Percentiles rank a stretch among this genome's conserved stretches.
These are phyloP conservation scores for Fusarium sp. DNA, from an alignment of 2,329 filamentous ascomycete species.

Conservation along the genomic window DNA sequence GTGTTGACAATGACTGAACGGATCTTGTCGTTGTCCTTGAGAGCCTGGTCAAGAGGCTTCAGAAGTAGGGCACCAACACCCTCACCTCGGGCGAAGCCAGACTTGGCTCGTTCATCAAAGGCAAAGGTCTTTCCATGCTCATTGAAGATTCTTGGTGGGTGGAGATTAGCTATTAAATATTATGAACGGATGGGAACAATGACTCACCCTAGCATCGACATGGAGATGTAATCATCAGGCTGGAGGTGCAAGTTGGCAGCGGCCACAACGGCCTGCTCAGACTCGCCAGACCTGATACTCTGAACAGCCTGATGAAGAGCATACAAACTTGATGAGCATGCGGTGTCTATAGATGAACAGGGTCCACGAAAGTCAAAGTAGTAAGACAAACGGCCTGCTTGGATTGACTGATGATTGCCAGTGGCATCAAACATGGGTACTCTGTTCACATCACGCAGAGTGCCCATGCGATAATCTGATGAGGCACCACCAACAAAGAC, in stretches of 20 bases:
- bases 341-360: conserved; percentile 51
- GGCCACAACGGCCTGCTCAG: conserved; percentile 56
- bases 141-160: conserved; percentile 14
- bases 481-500: conserved; percentile 62
- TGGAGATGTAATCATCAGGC: conserved; percentile 41
- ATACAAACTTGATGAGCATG: conserved; percentile 49
- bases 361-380: conserved; percentile 51
- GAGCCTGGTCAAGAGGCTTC: conserved; percentile 26
- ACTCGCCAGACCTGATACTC: conserved; percentile 43
- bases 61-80: conserved; percentile 29
- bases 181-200: background rate
- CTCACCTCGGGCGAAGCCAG: conserved; percentile 27
- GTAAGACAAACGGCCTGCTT: conserved; percentile 56
- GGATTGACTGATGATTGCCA: conserved; percentile 62
- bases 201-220: conserved; percentile 47
- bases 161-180: background rate
- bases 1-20: conserved; percentile 26
- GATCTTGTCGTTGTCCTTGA: conserved; percentile 31
- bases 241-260: conserved; percentile 27
- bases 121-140: conserved; percentile 25
- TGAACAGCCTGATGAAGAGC: conserved; percentile 49
- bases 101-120: conserved; percentile 14
- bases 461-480: conserved; percentile 61
- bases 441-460: conserved; percentile 58
- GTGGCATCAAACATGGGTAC: conserved; percentile 65